Evolutionary conservation across 208 protist genomes (phyloP).

Genomic region (Acanthamoeba lenticulata): DNA sequence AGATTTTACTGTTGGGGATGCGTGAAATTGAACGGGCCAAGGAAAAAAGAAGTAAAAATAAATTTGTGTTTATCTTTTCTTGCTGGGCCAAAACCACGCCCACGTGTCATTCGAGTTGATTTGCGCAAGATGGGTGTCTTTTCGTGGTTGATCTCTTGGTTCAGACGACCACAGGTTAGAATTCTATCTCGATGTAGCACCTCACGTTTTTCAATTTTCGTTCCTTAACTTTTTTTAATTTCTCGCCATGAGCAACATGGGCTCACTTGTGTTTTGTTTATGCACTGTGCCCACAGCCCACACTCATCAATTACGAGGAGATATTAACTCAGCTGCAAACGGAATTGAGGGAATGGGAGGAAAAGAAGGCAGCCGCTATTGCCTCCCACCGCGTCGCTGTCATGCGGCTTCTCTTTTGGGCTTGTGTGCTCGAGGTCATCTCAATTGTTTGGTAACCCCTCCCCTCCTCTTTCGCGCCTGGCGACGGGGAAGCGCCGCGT

Average conservation of each 20-base stretch:
- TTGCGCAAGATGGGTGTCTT: slow-evolving; percentile 16
- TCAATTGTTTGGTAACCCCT: slow-evolving; percentile 24
- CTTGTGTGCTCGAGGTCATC: slow-evolving; percentile 25
- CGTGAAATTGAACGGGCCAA: not conserved
- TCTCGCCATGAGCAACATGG: not conserved
- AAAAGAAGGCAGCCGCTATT: not conserved
- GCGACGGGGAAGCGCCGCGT: not conserved
- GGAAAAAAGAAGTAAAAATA: not conserved
- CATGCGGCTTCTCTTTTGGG: slow-evolving; percentile 1
- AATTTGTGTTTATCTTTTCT: no score
- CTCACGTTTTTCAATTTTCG: not conserved
- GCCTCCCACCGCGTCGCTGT: not conserved
- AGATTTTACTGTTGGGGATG: no score
- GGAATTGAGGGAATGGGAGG: slow-evolving; percentile 23
- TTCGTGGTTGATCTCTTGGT: slow-evolving; percentile 54
- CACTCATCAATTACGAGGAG: slow-evolving; percentile 37
- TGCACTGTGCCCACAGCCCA: not conserved
- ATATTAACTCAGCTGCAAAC: slow-evolving; percentile 4
- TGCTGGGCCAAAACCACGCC: no score
- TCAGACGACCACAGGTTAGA: not conserved
- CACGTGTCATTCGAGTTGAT: no score
- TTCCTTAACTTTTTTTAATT: no score
- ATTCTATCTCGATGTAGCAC: not conserved
- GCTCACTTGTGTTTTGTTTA: no score
- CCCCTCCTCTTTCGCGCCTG: not conserved